These are phyloP conservation scores for Lyophyllum shimeji DNA, from an alignment of 768 basidiomycete genomes.

Conservation along the genomic window DNA sequence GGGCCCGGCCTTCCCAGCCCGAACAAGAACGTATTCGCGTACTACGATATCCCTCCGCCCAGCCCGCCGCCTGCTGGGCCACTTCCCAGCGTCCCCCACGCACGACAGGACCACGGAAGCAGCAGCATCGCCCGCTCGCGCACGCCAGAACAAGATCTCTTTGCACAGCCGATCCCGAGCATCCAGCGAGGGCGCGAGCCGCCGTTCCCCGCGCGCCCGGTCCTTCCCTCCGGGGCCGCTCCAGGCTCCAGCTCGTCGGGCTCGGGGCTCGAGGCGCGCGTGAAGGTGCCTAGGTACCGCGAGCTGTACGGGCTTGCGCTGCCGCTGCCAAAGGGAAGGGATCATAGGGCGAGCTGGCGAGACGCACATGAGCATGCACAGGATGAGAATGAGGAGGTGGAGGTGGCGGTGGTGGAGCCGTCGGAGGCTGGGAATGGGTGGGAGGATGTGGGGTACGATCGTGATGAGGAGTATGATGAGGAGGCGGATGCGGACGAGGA, in stretches of 20 bases:
- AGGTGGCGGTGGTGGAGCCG: conserved; percentile 5
- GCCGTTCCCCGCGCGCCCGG: conserved; percentile 50
- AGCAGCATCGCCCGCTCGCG: conserved; percentile 6
- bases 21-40: conserved; percentile 41
- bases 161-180: conserved; percentile 13
- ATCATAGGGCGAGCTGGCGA: background rate
- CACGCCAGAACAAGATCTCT: conserved; percentile 9
- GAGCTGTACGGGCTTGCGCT: conserved; percentile 29
- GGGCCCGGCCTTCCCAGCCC: conserved; percentile 30
- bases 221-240: conserved; percentile 25
- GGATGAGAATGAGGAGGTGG: background rate
- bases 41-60: conserved; percentile 51
- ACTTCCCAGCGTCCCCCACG: conserved; percentile 40
- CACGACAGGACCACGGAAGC: conserved; percentile 1
- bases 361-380: conserved; percentile 6
- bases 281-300: conserved; percentile 28
- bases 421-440: conserved; percentile 25
- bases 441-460: conserved; percentile 23
- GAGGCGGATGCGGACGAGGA: conserved; percentile 27
- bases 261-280: conserved; percentile 25
- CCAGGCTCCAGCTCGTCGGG: conserved; percentile 18
- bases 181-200: conserved; percentile 47
- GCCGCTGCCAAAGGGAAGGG: background rate
- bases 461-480: conserved; percentile 22
- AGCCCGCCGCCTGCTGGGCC: conserved; percentile 49